A percentile compares a stretch with the other conserved stretches of the same genome.
Conservation (phyloP, 2,329 filamentous ascomycete genomes). For the Penicillium sp. region DNA sequence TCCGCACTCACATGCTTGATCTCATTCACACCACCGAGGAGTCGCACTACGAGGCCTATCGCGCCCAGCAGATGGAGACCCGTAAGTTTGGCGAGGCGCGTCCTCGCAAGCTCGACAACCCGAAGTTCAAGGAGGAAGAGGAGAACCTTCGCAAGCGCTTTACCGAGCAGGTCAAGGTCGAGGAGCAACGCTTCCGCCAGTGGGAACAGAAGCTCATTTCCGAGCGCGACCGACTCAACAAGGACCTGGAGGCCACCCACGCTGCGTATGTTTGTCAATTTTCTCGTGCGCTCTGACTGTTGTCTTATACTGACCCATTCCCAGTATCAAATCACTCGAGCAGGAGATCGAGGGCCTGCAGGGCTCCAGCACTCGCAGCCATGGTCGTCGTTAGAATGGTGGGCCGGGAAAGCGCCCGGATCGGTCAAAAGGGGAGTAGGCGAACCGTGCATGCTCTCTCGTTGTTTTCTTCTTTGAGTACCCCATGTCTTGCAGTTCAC, state of each 20-base stretch:
- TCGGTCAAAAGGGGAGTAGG: conserved; percentile 30
- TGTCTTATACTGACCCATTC: conserved; percentile 26
- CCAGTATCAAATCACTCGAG: conserved; percentile 60
- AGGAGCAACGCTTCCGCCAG: conserved; percentile 97
- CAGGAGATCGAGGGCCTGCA: conserved; percentile 91
- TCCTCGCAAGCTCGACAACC: conserved; percentile 97
- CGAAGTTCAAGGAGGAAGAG: conserved; percentile 99
- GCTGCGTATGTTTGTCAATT: conserved; percentile 62
- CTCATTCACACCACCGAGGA: conserved; percentile 99
- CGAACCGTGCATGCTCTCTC: conserved; percentile 28
- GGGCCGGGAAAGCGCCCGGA: conserved; percentile 17
- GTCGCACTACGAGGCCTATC: conserved; percentile 98
- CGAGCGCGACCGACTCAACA: conserved; percentile 98
- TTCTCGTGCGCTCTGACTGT: too few species aligned
- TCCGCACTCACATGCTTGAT: conserved; percentile 99
- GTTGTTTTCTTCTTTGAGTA: conserved; percentile 38
- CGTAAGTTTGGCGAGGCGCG: conserved; percentile 98
- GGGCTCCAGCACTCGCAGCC: conserved; percentile 82
- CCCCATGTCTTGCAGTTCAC: conserved; percentile 34
- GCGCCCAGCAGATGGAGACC: conserved; percentile 99
- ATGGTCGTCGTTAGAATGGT: conserved; percentile 74
- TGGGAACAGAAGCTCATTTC: conserved; percentile 99
- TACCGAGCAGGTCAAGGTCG: conserved; percentile 99
- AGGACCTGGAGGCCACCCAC: conserved; percentile 97
- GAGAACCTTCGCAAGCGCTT: conserved; percentile 98